phyloP scores from a whole-genome alignment of 176 grass and related monocot species.

The Musa acuminata region DNA sequence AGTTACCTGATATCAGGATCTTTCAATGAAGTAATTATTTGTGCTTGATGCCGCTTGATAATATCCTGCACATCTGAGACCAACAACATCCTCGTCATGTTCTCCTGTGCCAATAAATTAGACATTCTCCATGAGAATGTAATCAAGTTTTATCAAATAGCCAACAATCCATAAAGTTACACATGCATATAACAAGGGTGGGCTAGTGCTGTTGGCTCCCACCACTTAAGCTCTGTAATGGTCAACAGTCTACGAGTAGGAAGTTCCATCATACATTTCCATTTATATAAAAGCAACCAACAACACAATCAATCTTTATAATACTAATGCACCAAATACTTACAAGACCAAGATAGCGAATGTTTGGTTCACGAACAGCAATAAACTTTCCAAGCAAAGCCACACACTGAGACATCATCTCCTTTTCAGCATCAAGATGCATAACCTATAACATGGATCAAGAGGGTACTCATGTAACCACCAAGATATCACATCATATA shows the following conservation, averaged over 20 bases:
- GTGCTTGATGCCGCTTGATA: constrained; percentile 98
- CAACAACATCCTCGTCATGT: constrained; percentile 96
- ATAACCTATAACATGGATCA: constrained; percentile 52
- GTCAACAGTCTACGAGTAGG: neutral
- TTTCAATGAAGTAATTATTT: constrained; percentile 97
- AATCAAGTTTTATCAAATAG: neutral
- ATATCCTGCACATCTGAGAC: constrained; percentile 99
- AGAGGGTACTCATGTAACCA: neutral
- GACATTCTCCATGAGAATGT: constrained; percentile 3
- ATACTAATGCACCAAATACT: constrained; percentile 14
- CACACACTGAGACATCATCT: constrained; percentile 99
- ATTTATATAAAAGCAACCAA: constrained; percentile 1
- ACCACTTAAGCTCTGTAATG: neutral
- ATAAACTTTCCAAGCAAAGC: constrained; percentile 98
- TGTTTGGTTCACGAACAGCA: constrained; percentile 97
- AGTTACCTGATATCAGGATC: constrained; percentile 97
- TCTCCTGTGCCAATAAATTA: constrained; percentile 52
- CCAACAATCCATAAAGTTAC: neutral
- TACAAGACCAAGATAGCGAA: constrained; percentile 98
- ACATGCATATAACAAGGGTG: constrained; percentile 2
- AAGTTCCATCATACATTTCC: constrained; percentile 6
- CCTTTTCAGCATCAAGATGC: constrained; percentile 99
- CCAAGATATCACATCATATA: neutral
- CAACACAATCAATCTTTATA: constrained; percentile 11
- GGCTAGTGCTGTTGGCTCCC: neutral